These are phyloP conservation scores for Aspergillus kassunensis DNA, from an alignment of 495 filamentous ascomycete species.

Conservation along the genomic window DNA sequence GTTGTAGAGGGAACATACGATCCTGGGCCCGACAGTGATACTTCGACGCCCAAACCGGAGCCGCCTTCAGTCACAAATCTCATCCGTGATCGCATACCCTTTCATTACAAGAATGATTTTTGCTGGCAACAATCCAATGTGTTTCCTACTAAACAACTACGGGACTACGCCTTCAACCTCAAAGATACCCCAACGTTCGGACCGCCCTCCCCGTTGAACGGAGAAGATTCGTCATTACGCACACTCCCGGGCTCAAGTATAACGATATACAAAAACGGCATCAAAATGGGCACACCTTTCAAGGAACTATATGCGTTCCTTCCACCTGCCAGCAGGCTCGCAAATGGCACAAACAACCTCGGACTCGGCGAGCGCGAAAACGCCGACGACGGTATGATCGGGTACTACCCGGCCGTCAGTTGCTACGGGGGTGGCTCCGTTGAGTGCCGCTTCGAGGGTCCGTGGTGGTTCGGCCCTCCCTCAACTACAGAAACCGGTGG, in stretches of 20 bases:
- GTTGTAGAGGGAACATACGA: conserved; percentile 86
- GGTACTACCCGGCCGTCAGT: conserved; percentile 91
- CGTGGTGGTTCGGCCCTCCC: conserved; percentile 84
- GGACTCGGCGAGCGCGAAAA: conserved; percentile 72
- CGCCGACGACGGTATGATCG: conserved; percentile 88
- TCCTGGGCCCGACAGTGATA: conserved; percentile 62
- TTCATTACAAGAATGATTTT: conserved; percentile 85
- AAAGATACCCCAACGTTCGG: conserved; percentile 45
- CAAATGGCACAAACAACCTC: conserved; percentile 54
- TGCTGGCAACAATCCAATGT: conserved; percentile 97
- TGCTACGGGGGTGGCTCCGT: conserved; percentile 88
- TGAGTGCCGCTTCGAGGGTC: conserved; percentile 83
- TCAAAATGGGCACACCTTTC: conserved; percentile 80
- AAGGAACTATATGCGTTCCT: conserved; percentile 87
- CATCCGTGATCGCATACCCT: conserved; percentile 89
- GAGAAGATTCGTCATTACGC: conserved; percentile 65
- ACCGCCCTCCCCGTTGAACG: conserved; percentile 59
- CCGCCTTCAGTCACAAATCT: conserved; percentile 57
- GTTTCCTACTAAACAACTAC: conserved; percentile 80
- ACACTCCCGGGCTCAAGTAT: conserved; percentile 84
- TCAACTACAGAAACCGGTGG: conserved; percentile 29
- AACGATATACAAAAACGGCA: conserved; percentile 88
- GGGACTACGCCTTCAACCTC: conserved; percentile 57
- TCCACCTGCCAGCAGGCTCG: conserved; percentile 74
- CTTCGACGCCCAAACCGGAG: conserved; percentile 12